Conservation (phyloP, 345 rosid species). For the Syzygium grande region DNA sequence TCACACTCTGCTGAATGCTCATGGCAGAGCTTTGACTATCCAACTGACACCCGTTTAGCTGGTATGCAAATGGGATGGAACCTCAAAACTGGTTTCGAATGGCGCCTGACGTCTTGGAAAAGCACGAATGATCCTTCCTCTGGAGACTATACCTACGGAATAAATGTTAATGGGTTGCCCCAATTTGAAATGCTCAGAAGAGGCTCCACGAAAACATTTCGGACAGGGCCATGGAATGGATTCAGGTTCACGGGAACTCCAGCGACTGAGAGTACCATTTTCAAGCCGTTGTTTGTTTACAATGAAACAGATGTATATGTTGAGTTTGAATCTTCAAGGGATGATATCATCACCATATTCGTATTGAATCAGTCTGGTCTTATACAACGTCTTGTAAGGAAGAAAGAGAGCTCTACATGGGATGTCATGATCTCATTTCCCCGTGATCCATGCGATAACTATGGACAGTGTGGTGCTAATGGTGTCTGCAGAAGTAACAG, state of each 20-base stretch:
- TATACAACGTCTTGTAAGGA: neutral
- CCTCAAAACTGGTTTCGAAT: neutral
- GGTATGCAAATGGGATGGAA: slow-evolving; percentile 21
- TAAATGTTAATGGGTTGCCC: neutral
- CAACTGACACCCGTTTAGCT: slow-evolving; percentile 22
- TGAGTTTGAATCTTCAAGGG: slow-evolving; percentile 4
- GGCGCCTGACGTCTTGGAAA: slow-evolving; percentile 19
- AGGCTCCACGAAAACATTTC: neutral
- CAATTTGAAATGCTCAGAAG: slow-evolving; percentile 1
- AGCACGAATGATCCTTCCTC: slow-evolving; percentile 14
- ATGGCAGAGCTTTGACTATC: slow-evolving; percentile 33
- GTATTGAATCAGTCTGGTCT: neutral
- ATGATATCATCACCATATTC: neutral
- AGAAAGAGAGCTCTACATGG: neutral
- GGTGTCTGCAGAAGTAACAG: neutral
- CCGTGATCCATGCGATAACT: neutral
- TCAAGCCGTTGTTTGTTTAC: slow-evolving; percentile 8
- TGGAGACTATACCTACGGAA: slow-evolving; percentile 10
- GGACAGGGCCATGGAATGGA: slow-evolving; percentile 36
- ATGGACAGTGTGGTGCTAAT: neutral
- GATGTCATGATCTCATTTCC: neutral
- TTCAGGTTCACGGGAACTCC: slow-evolving; percentile 13
- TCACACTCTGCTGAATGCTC: neutral
- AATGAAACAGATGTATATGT: slow-evolving; percentile 9
- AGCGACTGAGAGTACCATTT: slow-evolving; percentile 5